These are phyloP conservation scores for Hirschioporus abietinus DNA, from an alignment of 768 basidiomycete genomes.

Conservation along the genomic window DNA sequence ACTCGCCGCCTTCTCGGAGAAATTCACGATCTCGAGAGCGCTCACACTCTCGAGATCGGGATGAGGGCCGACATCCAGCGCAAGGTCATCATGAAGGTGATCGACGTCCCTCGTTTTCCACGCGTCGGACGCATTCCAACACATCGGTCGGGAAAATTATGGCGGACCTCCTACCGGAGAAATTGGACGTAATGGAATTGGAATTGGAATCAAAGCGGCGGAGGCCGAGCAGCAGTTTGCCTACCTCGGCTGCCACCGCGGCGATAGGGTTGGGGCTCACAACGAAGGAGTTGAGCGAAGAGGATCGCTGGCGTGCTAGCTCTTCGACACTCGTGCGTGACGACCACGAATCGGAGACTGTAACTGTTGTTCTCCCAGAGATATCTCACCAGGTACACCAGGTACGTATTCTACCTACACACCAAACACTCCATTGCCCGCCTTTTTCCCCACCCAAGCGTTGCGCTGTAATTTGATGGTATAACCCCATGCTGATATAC, in stretches of 20 bases:
- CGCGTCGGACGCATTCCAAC: constrained; percentile 17
- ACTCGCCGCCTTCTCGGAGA: background rate
- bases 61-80: background rate
- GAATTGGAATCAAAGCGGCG: constrained; percentile 1
- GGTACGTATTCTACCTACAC: background rate
- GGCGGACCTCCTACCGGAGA: constrained; percentile 52
- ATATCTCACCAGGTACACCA: background rate
- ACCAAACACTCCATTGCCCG: background rate
- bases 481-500: constrained; percentile 18
- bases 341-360: background rate
- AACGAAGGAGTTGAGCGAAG: constrained; percentile 17
- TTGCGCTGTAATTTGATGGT: constrained; percentile 8
- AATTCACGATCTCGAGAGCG: background rate
- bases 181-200: constrained; percentile 18
- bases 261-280: constrained; percentile 4
- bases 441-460: background rate
- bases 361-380: background rate
- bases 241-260: constrained; percentile 7
- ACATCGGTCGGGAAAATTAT: constrained; percentile 43
- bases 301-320: constrained; percentile 18
- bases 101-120: constrained; percentile 2
- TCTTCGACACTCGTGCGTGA: constrained; percentile 13
- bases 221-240: constrained; percentile 12
- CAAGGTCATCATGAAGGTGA: background rate
- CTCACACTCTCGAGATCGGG: background rate